phyloP scores from a whole-genome alignment of 2,329 filamentous ascomycete species.

The Orbilia oligospora region DNA sequence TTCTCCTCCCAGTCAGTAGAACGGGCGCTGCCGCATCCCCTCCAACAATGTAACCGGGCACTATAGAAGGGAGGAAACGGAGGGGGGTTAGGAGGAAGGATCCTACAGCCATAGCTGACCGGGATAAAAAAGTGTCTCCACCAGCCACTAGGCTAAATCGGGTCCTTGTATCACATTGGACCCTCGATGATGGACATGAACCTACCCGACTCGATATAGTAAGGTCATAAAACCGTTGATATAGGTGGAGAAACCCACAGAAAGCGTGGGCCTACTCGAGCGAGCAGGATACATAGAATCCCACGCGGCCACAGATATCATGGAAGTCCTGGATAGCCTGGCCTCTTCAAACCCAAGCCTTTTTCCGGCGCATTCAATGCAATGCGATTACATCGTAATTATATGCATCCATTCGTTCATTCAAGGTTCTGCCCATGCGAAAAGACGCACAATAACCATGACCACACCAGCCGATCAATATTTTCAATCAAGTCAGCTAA shows the following conservation, averaged over 20 bases:
- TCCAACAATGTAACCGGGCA: conserved; percentile 3
- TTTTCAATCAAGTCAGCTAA: conserved; percentile 24
- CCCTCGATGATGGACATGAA: conserved; percentile 15
- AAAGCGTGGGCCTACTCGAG: conserved; percentile 6
- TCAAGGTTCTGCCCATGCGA: conserved; percentile 13
- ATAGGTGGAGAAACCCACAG: conserved; percentile 11
- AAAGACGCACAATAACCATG: conserved; percentile 40
- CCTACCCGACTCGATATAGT: conserved; percentile 24
- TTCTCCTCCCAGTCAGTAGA: neutral
- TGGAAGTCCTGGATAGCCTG: conserved; percentile 9
- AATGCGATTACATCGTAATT: conserved; percentile 2
- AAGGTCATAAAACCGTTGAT: conserved; percentile 33
- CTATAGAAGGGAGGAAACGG: neutral
- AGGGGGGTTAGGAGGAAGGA: conserved; percentile 26
- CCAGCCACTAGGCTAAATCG: conserved; percentile 23
- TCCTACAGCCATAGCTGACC: conserved; percentile 4
- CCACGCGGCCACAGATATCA: neutral
- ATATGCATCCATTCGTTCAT: conserved; percentile 19
- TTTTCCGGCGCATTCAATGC: conserved; percentile 18
- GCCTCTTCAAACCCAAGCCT: conserved; percentile 27
- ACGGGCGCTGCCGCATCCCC: conserved; percentile 6
- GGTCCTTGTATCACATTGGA: conserved; percentile 3
- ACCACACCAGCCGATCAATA: neutral
- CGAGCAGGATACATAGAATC: conserved; percentile 30
- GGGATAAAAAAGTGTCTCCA: neutral